Base-by-base conservation (phyloP, 192 early-diverging fungal genomes). In the Rhizophagus sp. region DNA sequence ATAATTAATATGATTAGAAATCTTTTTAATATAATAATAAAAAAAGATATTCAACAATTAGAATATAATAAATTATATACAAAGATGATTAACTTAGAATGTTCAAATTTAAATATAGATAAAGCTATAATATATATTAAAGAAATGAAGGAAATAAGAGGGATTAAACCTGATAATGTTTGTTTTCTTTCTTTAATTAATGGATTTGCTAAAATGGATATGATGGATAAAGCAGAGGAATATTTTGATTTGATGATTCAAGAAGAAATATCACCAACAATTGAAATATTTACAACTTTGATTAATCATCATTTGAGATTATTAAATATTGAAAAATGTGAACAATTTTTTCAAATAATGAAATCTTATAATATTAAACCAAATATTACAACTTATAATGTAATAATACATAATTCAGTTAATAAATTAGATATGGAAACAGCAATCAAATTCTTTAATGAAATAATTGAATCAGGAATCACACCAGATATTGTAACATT, bases 401-500 rank as follows among this genome's bases (percentile, higher is more conserved):
- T 80, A 10, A 62, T 88, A 47, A 84, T 88, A 79, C 72, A 82
- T 25, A 81, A 88, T 66, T 79, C 81, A 15, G 69, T 75, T 4
- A 27, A 65, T 30, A 79, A 82, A 61, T 41, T 82, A 4, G 81
- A 88, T 62, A 85, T 88, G 50, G 73, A 81, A 24, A 77, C 82
- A 15, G 83, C 81, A 8, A 50, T 83, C 13, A 74, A 75, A 13
- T 83, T 86, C 52, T 83, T 80, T 75, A 52, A 36, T 9, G 80
- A 84, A 62, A 64, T 88, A 57, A 36, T 78, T 11, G 41, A 70
- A 4, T 80, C 78, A 6, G 83, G 82, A 25, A 52, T 85, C 11
- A 25, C 80, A 75, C 85, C 86, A 10, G 84, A 85, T 80, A 65
- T 81, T 7, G 85, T 80, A 36, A 84, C 86, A 0, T 85, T 73